phyloP scores from a whole-genome alignment of 495 filamentous ascomycete species.

The Penicillium chermesinum region DNA sequence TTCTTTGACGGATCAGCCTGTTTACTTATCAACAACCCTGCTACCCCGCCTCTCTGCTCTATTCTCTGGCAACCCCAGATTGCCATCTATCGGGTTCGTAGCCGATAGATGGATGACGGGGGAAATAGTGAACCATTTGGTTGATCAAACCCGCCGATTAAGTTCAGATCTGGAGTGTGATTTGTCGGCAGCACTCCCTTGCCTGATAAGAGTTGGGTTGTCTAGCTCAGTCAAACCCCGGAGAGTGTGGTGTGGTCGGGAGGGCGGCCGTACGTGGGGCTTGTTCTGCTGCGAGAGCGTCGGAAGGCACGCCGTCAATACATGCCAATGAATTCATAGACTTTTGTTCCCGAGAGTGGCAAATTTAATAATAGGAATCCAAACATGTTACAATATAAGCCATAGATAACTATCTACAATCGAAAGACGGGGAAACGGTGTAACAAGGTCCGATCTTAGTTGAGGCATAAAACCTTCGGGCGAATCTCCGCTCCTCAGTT shows the following conservation, averaged over 20 bases:
- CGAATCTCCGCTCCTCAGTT: no score
- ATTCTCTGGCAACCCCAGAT: constrained; percentile 7
- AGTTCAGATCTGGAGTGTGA: background rate
- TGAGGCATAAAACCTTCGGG: no score
- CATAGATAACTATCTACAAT: no score
- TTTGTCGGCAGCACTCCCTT: constrained; percentile 1
- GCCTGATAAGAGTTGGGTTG: constrained; percentile 8
- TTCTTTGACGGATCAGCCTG: background rate
- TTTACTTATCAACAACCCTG: constrained; percentile 11
- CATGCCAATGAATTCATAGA: background rate
- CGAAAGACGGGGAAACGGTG: no score
- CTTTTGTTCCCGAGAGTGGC: background rate
- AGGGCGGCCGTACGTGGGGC: constrained; percentile 9
- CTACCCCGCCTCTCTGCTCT: constrained; percentile 9
- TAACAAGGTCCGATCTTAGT: no score
- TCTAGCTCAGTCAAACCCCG: background rate
- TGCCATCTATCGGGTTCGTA: constrained; percentile 4
- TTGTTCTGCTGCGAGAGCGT: background rate
- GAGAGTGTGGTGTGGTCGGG: constrained; percentile 4
- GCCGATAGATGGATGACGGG: constrained; percentile 7
- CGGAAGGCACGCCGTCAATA: background rate
- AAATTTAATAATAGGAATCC: constrained; percentile 1
- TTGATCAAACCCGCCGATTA: background rate
- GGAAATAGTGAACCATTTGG: background rate
- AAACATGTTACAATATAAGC: no score